Percentiles rank a stretch among this genome's conserved stretches.
Conservation (phyloP, 2,329 filamentous ascomycete genomes). For the Fusarium sp. region DNA sequence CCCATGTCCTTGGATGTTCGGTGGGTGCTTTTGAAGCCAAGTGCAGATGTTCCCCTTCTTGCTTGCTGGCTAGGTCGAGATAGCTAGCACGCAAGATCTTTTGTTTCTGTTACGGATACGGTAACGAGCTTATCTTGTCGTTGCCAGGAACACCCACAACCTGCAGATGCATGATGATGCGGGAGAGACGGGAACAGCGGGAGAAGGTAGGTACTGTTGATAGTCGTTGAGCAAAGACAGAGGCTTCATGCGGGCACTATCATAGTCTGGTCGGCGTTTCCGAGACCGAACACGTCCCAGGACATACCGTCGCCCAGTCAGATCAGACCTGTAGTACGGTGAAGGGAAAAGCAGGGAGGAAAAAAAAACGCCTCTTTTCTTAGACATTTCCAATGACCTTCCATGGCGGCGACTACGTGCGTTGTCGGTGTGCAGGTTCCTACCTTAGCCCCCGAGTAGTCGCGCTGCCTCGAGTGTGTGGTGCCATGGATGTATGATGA, state of each 20-base stretch:
- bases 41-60: conserved; percentile 15
- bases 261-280: conserved; percentile 36
- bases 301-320: conserved; percentile 6
- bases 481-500: conserved; percentile 29
- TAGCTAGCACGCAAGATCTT: conserved; percentile 39
- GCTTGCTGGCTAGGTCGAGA: conserved; percentile 27
- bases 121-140: conserved; percentile 40
- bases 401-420: conserved; percentile 31
- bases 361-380: conserved; percentile 26
- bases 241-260: conserved; percentile 18
- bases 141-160: conserved; percentile 27
- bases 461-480: conserved; percentile 24
- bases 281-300: conserved; percentile 20
- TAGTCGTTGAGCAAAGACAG: conserved; percentile 1
- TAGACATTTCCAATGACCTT: conserved; percentile 31
- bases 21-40: conserved; percentile 4
- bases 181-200: conserved; percentile 10
- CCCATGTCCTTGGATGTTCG: conserved; percentile 18
- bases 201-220: conserved; percentile 1
- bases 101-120: conserved; percentile 42
- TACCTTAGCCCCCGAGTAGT: conserved; percentile 39
- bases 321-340: conserved; percentile 12
- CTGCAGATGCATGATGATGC: conserved; percentile 24
- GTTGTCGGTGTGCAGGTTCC: conserved; percentile 36
- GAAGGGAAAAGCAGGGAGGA: conserved; percentile 7